These are phyloP conservation scores for Panus rudis DNA, from an alignment of 768 basidiomycete genomes.

Conservation along the genomic window DNA sequence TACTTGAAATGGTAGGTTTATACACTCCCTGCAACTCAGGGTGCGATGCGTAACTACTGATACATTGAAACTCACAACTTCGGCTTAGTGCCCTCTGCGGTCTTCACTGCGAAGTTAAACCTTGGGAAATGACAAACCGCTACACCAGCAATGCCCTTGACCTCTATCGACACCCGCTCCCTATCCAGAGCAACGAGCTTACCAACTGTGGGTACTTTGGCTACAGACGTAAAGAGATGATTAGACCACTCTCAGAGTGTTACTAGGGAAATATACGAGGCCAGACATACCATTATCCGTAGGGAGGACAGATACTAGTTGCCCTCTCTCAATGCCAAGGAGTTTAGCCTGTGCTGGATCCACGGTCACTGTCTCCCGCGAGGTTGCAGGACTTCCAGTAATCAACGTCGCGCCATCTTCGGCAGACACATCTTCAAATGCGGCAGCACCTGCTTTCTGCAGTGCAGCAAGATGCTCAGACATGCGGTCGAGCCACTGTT, in stretches of 20 bases:
- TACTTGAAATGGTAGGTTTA: no score
- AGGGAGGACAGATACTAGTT: conserved; percentile 36
- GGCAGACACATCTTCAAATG: conserved; percentile 27
- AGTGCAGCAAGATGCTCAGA: conserved; percentile 28
- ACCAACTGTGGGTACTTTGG: conserved; percentile 38
- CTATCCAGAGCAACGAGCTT: conserved; percentile 42
- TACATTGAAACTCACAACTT: no score
- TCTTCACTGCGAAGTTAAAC: conserved; percentile 18
- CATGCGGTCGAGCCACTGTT: conserved; percentile 42
- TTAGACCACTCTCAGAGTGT: background rate
- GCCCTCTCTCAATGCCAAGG: conserved; percentile 33
- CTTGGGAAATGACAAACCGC: conserved; percentile 51
- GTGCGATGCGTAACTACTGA: no score
- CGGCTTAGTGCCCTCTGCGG: no score
- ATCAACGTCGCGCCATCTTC: conserved; percentile 38
- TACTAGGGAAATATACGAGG: background rate
- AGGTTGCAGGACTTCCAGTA: conserved; percentile 28
- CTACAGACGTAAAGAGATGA: conserved; percentile 2
- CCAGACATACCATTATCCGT: conserved; percentile 39
- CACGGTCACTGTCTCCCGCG: conserved; percentile 33
- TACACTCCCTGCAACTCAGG: no score
- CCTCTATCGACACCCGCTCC: conserved; percentile 45
- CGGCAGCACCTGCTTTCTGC: conserved; percentile 19
- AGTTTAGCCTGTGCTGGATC: background rate
- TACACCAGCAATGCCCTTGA: conserved; percentile 29